These are phyloP conservation scores for Venturia pyrina DNA, from an alignment of 2,329 filamentous ascomycete species.

Conservation along the genomic window DNA sequence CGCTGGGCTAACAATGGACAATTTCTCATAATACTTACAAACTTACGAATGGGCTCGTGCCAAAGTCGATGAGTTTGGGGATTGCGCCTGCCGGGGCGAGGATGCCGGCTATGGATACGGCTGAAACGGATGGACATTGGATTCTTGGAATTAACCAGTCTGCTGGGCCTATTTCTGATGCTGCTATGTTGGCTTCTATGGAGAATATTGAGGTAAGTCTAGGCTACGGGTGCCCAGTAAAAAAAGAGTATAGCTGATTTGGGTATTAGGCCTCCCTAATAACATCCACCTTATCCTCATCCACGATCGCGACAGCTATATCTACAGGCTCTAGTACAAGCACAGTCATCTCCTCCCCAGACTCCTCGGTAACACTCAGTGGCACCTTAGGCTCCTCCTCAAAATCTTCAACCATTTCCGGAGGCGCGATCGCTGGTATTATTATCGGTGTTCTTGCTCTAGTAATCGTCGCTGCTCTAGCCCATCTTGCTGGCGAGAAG, in stretches of 20 bases:
- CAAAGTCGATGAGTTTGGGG: constrained; percentile 11
- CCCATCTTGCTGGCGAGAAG: neutral
- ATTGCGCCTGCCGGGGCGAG: constrained; percentile 1
- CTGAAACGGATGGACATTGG: constrained; percentile 13
- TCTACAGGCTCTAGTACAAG: neutral
- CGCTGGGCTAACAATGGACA: constrained; percentile 16
- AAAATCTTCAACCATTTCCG: neutral
- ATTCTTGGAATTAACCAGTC: constrained; percentile 15
- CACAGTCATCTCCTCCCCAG: neutral
- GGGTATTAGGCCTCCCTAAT: neutral
- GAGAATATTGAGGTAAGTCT: neutral
- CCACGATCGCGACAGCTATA: neutral
- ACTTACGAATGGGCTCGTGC: constrained; percentile 13
- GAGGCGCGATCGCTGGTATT: neutral
- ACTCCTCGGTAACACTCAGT: neutral
- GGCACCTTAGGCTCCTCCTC: neutral
- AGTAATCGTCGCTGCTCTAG: neutral
- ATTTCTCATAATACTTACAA: constrained; percentile 2
- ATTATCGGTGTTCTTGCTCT: neutral
- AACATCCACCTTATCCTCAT: neutral
- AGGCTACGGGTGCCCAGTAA: neutral
- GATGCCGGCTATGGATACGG: constrained; percentile 14
- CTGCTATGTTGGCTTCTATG: constrained; percentile 8
- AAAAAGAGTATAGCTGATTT: neutral
- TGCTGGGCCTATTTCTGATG: constrained; percentile 7